phyloP scores from a whole-genome alignment of 108 stramenopile species.

The Cyclostephanos tholiformis region DNA sequence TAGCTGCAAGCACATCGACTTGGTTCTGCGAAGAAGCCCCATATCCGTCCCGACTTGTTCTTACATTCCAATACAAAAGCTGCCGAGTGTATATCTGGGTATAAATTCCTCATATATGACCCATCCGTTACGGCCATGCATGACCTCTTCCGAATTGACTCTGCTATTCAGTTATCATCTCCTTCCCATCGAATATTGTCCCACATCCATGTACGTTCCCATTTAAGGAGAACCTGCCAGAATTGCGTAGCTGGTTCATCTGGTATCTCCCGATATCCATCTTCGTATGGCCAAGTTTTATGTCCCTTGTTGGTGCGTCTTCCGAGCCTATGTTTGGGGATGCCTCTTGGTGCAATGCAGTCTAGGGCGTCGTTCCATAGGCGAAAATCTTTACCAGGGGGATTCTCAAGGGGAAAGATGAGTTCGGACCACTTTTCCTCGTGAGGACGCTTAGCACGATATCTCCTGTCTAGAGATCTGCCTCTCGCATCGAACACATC shows the following conservation, averaged over 20 bases:
- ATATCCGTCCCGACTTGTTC: not conserved
- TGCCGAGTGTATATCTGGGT: not conserved
- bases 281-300: not conserved
- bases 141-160: conserved; percentile 4
- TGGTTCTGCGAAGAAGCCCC: conserved; percentile 11
- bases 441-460: not conserved
- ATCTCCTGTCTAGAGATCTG: not conserved
- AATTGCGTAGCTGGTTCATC: not conserved
- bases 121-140: conserved; percentile 23
- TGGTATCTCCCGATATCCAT: not conserved
- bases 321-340: not conserved
- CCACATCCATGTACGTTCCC: conserved; percentile 8
- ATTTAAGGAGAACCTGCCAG: not conserved
- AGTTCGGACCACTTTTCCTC: not conserved
- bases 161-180: conserved; percentile 3
- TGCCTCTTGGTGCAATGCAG: not conserved
- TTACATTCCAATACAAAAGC: conserved; percentile 17
- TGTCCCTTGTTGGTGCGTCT: not conserved
- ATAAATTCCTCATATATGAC: conserved; percentile 12
- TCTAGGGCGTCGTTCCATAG: not conserved
- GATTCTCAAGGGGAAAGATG: not conserved
- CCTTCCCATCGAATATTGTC: not conserved
- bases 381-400: not conserved
- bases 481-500: not conserved
- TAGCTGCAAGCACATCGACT: conserved; percentile 8